phyloP scores from a whole-genome alignment of 345 rosid species.

The Citropsis articulata region DNA sequence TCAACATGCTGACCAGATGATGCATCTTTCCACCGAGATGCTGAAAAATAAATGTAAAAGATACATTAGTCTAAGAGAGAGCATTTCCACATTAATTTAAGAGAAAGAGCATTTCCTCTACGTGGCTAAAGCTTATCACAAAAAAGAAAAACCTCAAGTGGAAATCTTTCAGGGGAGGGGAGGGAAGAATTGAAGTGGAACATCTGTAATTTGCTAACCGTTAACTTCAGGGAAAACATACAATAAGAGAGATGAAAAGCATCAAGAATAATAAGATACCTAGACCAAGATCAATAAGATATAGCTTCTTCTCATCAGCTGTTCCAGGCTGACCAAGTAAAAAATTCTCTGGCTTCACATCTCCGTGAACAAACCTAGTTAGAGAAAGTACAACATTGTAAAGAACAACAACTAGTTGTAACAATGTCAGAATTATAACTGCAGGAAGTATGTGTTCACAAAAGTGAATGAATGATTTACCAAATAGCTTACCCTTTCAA shows the following conservation, averaged over 20 bases:
- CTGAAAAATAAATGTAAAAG: constrained; percentile 35
- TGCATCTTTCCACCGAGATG: constrained; percentile 86
- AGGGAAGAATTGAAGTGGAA: neutral
- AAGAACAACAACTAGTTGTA: constrained; percentile 17
- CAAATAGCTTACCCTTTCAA: constrained; percentile 58
- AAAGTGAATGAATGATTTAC: constrained; percentile 7
- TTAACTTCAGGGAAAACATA: constrained; percentile 2
- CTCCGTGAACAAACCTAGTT: constrained; percentile 90
- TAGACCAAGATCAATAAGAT: constrained; percentile 89
- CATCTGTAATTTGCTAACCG: neutral
- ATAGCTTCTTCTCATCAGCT: constrained; percentile 76
- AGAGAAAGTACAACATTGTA: constrained; percentile 15
- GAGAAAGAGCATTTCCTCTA: too few relatives aligned
- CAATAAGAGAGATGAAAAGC: neutral
- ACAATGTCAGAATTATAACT: neutral
- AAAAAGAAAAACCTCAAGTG: constrained; percentile 5
- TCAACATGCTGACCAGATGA: constrained; percentile 84
- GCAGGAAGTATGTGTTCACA: neutral
- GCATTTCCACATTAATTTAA: neutral
- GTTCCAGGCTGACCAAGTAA: constrained; percentile 90
- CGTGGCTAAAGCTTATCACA: constrained; percentile 1
- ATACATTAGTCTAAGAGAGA: neutral
- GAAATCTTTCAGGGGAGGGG: neutral
- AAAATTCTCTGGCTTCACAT: constrained; percentile 92
- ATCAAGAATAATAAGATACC: constrained; percentile 43